Evolutionary conservation across 208 protist genomes (phyloP), one percentile per base, ranked within the genome.

Genomic region (Blastocrithidia nonstop): DNA sequence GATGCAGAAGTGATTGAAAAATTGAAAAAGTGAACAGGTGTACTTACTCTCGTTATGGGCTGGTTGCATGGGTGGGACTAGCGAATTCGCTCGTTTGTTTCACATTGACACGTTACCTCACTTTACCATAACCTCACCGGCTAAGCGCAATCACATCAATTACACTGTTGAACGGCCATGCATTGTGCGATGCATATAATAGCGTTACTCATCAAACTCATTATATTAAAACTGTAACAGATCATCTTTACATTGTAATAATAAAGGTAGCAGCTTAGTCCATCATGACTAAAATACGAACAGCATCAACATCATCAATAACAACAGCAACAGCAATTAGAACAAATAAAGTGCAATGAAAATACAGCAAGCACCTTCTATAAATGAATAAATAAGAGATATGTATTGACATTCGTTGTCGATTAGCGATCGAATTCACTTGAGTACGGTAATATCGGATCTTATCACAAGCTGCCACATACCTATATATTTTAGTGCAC

Each of bases 11-110:
- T 16, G 45, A 7, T 52, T 66, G 11, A 16, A 20, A 7, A 65
- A 57, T 2, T 88, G 83, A 79, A 13, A 45, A 20, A 93, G 83
- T 41, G 40, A 48, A 1, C 70, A 87, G 49, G 76, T 93, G 16
- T 56, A 62, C 16, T 17, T 93, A 19, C 40, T 88, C 16, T 71
- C 76, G 2, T 43, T 93, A 4, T 93, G 83, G 83, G 45, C 56
- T n/a, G 83, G 83, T 4, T 22, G 44, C 33, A 58, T 83, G 7
- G 78, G 79, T 16, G 50, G 88, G 42, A 68, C 79, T 57, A 78
- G 73, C 54, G 62, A 84, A 29, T 50, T 83, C 15, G 66, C 72
- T 19, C 62, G 45, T 15, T 52, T 66, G 15, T 67, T 88, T 42
- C 57, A 60, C 38, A 46, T 79, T 5, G 40, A 58, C 13, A 17